Conservation (phyloP, 192 early-diverging fungal genomes). For the Coemansia asiatica region DNA sequence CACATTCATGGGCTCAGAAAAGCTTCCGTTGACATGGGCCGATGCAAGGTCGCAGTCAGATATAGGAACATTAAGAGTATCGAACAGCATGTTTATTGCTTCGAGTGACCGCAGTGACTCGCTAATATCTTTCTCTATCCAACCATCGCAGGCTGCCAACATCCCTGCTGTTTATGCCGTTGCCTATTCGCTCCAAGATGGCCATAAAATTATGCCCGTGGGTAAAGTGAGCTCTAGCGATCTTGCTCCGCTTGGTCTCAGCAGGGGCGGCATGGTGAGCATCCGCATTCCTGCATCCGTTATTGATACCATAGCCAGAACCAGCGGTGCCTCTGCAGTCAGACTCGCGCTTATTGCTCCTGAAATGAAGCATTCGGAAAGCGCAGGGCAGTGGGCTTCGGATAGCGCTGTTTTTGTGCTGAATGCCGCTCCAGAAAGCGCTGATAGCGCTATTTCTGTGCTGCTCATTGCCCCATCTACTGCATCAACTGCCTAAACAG, state of each 20-base stretch:
- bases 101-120: conserved; percentile 5
- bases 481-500: not conserved
- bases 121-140: conserved; percentile 15
- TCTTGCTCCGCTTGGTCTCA: conserved; percentile 4
- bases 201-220: conserved; percentile 13
- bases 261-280: conserved; percentile 22
- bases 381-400: conserved; percentile 1
- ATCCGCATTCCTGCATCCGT: conserved; percentile 12
- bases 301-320: not conserved
- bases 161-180: conserved; percentile 14
- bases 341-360: conserved; percentile 13
- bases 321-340: conserved; percentile 9
- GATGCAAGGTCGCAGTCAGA: conserved; percentile 9
- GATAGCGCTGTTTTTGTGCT: conserved; percentile 16
- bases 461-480: not conserved
- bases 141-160: not conserved
- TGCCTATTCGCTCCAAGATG: conserved; percentile 12
- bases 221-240: conserved; percentile 4
- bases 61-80: not conserved
- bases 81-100: conserved; percentile 12
- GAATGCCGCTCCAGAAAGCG: not conserved
- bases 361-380: not conserved
- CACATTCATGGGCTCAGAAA: conserved; percentile 7
- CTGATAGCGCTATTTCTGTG: not conserved
- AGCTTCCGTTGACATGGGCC: conserved; percentile 9